These are phyloP conservation scores for Eudorina sp. DNA, from an alignment of 139 green algal genomes.

Conservation along the genomic window DNA sequence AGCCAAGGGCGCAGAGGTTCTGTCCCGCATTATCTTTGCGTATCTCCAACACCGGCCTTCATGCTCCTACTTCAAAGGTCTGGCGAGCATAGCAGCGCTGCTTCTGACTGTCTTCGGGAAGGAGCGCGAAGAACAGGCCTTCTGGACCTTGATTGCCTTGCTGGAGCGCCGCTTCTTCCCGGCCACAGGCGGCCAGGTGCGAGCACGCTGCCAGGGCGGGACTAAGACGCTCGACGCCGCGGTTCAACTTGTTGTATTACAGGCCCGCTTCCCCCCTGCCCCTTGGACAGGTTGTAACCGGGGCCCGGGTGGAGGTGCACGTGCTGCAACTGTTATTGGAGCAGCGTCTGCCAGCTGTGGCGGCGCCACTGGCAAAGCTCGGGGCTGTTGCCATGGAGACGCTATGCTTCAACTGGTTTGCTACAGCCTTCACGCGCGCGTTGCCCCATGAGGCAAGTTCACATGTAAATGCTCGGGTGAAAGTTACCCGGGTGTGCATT, in stretches of 20 bases:
- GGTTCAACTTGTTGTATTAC: no score
- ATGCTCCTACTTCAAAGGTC: slow-evolving; percentile 25
- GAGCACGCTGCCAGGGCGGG: not conserved
- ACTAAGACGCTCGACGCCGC: not conserved
- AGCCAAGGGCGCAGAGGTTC: slow-evolving; percentile 16
- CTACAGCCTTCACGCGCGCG: slow-evolving; percentile 9
- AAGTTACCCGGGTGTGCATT: no score
- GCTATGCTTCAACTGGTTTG: slow-evolving; percentile 30
- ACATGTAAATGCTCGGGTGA: no score
- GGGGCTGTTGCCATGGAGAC: not conserved
- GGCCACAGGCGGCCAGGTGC: slow-evolving; percentile 19
- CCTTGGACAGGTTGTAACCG: slow-evolving; percentile 1
- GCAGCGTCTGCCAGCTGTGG: slow-evolving; percentile 42
- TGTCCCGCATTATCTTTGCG: slow-evolving; percentile 46
- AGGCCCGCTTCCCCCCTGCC: no score
- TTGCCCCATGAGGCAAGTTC: slow-evolving; percentile 40
- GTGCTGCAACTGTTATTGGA: slow-evolving; percentile 54
- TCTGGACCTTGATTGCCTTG: slow-evolving; percentile 62
- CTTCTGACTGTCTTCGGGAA: slow-evolving; percentile 57
- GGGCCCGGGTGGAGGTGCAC: slow-evolving; percentile 50
- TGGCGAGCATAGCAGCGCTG: slow-evolving; percentile 51
- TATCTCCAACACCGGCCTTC: slow-evolving; percentile 36
- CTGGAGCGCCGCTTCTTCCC: slow-evolving; percentile 46
- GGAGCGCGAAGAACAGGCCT: slow-evolving; percentile 51
- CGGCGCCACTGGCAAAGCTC: slow-evolving; percentile 28